Evolutionary conservation across 345 rosid species (phyloP), one percentile per base, ranked within the genome.

Genomic region (Citrus glauca): DNA sequence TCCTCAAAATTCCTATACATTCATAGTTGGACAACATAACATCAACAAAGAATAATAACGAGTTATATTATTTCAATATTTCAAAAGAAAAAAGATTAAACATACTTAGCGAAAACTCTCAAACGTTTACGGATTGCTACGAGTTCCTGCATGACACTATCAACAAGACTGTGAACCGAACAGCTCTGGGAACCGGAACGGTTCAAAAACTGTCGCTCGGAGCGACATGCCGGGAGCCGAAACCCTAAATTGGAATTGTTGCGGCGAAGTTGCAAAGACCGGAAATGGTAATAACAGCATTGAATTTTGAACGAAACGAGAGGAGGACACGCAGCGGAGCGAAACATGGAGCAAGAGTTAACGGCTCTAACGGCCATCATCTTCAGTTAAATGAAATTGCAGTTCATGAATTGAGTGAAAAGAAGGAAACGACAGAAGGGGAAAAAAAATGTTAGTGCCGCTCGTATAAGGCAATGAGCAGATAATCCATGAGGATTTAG

Each of bases 351-450:
- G 81, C 84, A 84, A 64, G 85, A 75, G 77, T 82, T 86, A 38
- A 90, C 88, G 62, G 89, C 89, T 13, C 92, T 89, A 84, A 86
- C 86, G 62, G 91, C 80, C 89, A 87, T 90, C 87, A 86, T 89
- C 73, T 66, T 55, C 14, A 76, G 37, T 22, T 71, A 72, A 64
- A 33, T n/a, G 45, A n/a, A 48, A 13, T 16, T 65, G 65, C 25
- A 42, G 73, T 66, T 80, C 83, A 80, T 74, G 66, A 30, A 37
- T 50, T 9, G 65, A 28, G 20, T 3, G 75, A 66, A 66, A 73
- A 61, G 16, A 73, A 55, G 10, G 17, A 32, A 57, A 17, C 13
- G 30, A 71, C 0, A 57, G 45, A 2, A 7, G 42, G 22, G 16
- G 9, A 5, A 22, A 11, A 9, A 2, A 32, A 33, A 3, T 2